These are phyloP conservation scores for Pisolithus sp. DNA, from an alignment of 768 basidiomycete genomes.

Conservation along the genomic window DNA sequence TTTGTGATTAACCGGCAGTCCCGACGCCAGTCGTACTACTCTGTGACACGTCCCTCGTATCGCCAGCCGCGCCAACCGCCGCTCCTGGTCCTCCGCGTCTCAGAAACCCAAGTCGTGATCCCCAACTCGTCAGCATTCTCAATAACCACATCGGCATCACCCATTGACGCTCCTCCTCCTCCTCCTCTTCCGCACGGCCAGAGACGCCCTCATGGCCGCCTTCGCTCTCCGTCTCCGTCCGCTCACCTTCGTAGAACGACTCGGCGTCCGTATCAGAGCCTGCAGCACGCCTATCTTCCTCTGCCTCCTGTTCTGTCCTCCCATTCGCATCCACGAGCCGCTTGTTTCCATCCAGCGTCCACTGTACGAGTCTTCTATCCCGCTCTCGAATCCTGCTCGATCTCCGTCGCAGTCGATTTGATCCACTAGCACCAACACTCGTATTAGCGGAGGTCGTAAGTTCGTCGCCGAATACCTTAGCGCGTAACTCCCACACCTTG, in stretches of 20 bases:
- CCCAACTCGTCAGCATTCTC: slow-evolving; percentile 73
- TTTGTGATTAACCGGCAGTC: neutral
- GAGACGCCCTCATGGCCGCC: slow-evolving; percentile 18
- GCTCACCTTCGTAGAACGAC: slow-evolving; percentile 3
- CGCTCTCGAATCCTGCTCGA: slow-evolving; percentile 27
- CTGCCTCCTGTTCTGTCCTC: slow-evolving; percentile 70
- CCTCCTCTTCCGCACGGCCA: slow-evolving; percentile 13
- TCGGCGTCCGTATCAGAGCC: slow-evolving; percentile 26
- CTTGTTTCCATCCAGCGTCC: slow-evolving; percentile 59
- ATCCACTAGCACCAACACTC: slow-evolving; percentile 21
- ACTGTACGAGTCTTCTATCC: slow-evolving; percentile 61
- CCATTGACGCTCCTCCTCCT: slow-evolving; percentile 46
- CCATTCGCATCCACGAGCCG: slow-evolving; percentile 62
- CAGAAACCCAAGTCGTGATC: slow-evolving; percentile 50
- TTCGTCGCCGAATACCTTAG: slow-evolving; percentile 62
- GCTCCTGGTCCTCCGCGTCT: slow-evolving; percentile 15
- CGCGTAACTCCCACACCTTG: slow-evolving; percentile 59
- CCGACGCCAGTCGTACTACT: neutral
- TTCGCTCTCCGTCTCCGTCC: slow-evolving; percentile 26
- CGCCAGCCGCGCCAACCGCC: slow-evolving; percentile 9
- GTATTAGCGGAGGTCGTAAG: slow-evolving; percentile 34
- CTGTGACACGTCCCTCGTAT: slow-evolving; percentile 15
- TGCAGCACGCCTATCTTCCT: slow-evolving; percentile 50
- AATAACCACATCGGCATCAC: slow-evolving; percentile 76
- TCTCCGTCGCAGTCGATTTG: slow-evolving; percentile 51